These are phyloP conservation scores for Candida sithepensis DNA, from an alignment of 805 yeast species.

Conservation along the genomic window DNA sequence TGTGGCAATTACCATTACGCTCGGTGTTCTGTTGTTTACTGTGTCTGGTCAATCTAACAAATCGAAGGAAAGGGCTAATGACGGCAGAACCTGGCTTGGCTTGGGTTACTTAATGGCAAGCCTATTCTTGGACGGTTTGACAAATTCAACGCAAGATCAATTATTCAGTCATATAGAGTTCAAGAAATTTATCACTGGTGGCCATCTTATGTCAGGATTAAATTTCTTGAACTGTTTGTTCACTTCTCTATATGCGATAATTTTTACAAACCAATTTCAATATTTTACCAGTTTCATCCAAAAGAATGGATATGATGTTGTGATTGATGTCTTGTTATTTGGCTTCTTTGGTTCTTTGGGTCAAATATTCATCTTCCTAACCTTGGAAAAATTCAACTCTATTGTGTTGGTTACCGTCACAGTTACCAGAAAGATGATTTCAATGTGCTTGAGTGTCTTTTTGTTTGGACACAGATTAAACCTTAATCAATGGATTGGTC, in stretches of 20 bases:
- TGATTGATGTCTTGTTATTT: constrained; percentile 59
- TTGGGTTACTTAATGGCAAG: constrained; percentile 54
- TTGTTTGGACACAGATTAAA: constrained; percentile 77
- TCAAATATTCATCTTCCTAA: constrained; percentile 86
- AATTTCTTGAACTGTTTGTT: constrained; percentile 43
- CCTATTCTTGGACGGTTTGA: constrained; percentile 82
- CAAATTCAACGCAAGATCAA: constrained; percentile 91
- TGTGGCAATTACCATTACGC: constrained; percentile 75
- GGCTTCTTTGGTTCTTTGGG: constrained; percentile 86
- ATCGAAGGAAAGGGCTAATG: constrained; percentile 28
- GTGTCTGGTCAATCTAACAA: constrained; percentile 24
- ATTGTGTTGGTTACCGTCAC: constrained; percentile 86
- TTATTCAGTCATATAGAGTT: constrained; percentile 50
- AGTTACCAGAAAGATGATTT: constrained; percentile 93
- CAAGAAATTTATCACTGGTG: constrained; percentile 58
- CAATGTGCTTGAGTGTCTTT: constrained; percentile 86
- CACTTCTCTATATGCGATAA: constrained; percentile 46
- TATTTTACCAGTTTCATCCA: constrained; percentile 48
- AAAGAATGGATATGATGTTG: constrained; percentile 47
- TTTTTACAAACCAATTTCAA: constrained; percentile 45
- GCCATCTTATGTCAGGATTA: constrained; percentile 77
- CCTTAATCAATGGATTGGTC: constrained; percentile 72
- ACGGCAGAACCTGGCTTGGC: constrained; percentile 51
- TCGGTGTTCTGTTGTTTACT: constrained; percentile 82
- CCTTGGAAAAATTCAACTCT: constrained; percentile 82